Base-by-base conservation (phyloP, 176 grass and related monocot genomes). In the Lolium perenne region DNA sequence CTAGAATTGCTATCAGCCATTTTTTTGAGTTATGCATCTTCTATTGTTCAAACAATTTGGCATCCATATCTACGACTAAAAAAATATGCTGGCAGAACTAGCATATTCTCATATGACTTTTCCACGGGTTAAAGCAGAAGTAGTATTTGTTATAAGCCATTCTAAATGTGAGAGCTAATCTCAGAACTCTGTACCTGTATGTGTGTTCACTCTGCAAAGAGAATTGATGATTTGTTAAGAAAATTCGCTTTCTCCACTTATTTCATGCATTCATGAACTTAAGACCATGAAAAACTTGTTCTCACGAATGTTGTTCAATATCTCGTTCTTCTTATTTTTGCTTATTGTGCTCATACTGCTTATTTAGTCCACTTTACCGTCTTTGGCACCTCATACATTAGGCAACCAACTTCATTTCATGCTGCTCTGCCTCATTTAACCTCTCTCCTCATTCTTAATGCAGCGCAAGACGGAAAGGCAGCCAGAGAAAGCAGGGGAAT, bases 381-480 rank as follows among this genome's bases (percentile, higher is more conserved):
- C 72, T 72, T 83, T 1, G 38, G 48, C 38, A 84, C 25, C 69
- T 76, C 22, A 35, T 57, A 57, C 22, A 0, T 73, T 67, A 38
- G 61, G 18, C 29, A 83, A 78, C 73, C 60, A n/a, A 17, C 22
- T 78, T 51, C 13, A 78, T 20, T 82, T 60, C 16, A 43, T 75
- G 55, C 26, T 51, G 15, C 64, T 64, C 13, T 56, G 32, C 12
- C 56, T 80, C 59, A 38, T 80, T 13, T 81, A 74, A 74, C 15
- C 15, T 60, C 20, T 43, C n/a, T 68, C 79, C 14, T 75, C 41
- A 80, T 87, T 76, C 73, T 56, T 18, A 59, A 60, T 71, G 66
- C 84, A 86, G 79, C 41, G 10, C 74, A 84, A 87, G 59, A 80
- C 80, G 68, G 85, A 84, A 79, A 68, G 35, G 58, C 38, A 80